phyloP scores from a whole-genome alignment of 106 monocot genomes.

The Acorus gramineus region DNA sequence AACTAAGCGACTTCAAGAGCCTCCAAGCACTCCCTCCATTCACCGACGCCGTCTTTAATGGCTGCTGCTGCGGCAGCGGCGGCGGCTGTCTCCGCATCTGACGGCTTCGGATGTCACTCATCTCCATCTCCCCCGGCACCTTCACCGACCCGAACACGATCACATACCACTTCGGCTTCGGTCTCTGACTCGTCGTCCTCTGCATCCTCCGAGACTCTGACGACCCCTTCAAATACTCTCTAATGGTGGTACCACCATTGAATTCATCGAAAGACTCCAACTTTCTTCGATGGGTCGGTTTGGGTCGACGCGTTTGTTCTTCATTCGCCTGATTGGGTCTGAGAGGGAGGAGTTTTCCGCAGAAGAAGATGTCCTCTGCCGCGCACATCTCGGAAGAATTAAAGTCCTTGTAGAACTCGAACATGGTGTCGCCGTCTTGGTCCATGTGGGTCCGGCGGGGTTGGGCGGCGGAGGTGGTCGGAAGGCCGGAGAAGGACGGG shows the following conservation, averaged over 20 bases:
- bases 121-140: constrained; percentile 9
- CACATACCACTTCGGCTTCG: constrained; percentile 7
- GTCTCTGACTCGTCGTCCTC: neutral
- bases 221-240: neutral
- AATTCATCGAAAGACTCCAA: neutral
- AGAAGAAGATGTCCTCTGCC: constrained; percentile 6
- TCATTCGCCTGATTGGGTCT: neutral
- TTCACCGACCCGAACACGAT: constrained; percentile 5
- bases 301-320: neutral
- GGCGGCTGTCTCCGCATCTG: neutral
- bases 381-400: neutral
- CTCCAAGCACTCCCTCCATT: neutral
- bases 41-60: neutral
- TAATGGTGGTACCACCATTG: neutral
- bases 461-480: too few relatives aligned
- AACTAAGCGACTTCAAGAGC: neutral
- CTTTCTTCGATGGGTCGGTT: neutral
- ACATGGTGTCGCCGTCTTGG: too few relatives aligned
- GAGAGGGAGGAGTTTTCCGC: constrained; percentile 1
- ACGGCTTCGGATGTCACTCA: constrained; percentile 2
- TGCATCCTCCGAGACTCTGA: neutral
- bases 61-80: neutral
- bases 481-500: too few relatives aligned
- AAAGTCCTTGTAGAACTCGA: neutral
- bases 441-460: too few relatives aligned